Percentiles rank a stretch among this genome's conserved stretches.
phyloP scores from a whole-genome alignment of 371 early-diverging fungal species.

The Parasitella parasitica region DNA sequence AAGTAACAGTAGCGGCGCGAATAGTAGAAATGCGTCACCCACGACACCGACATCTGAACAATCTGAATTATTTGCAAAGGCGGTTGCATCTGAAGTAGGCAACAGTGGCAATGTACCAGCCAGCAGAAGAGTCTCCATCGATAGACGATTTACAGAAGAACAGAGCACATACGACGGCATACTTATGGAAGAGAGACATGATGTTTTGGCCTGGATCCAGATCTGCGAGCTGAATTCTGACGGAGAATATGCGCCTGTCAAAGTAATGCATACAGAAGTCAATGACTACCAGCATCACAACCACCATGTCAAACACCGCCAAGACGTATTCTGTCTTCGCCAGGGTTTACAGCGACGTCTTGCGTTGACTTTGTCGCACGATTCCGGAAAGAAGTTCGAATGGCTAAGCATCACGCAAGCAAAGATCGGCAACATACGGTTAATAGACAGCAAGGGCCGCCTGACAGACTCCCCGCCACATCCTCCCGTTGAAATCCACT shows the following conservation, averaged over 20 bases:
- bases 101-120: slow-evolving; percentile 2
- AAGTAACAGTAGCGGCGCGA: not conserved
- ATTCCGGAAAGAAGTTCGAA: slow-evolving; percentile 61
- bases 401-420: slow-evolving; percentile 50
- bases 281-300: slow-evolving; percentile 6
- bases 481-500: slow-evolving; percentile 35
- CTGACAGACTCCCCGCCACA: slow-evolving; percentile 46
- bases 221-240: slow-evolving; percentile 60
- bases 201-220: slow-evolving; percentile 63
- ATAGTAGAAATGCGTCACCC: slow-evolving; percentile 6
- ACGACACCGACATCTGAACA: slow-evolving; percentile 1
- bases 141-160: slow-evolving; percentile 18
- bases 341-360: slow-evolving; percentile 83
- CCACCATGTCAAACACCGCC: slow-evolving; percentile 23
- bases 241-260: slow-evolving; percentile 72
- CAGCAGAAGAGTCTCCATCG: slow-evolving; percentile 11
- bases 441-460: slow-evolving; percentile 65
- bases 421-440: slow-evolving; percentile 61
- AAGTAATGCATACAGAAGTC: slow-evolving; percentile 29
- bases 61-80: slow-evolving; percentile 12
- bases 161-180: slow-evolving; percentile 27
- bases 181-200: slow-evolving; percentile 58
- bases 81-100: not conserved
- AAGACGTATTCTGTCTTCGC: slow-evolving; percentile 58
- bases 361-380: slow-evolving; percentile 61